Percentiles rank a stretch among this genome's conserved stretches.
phyloP scores from a whole-genome alignment of 108 stramenopile genomes.

The Nannochloropsis oceanica region DNA sequence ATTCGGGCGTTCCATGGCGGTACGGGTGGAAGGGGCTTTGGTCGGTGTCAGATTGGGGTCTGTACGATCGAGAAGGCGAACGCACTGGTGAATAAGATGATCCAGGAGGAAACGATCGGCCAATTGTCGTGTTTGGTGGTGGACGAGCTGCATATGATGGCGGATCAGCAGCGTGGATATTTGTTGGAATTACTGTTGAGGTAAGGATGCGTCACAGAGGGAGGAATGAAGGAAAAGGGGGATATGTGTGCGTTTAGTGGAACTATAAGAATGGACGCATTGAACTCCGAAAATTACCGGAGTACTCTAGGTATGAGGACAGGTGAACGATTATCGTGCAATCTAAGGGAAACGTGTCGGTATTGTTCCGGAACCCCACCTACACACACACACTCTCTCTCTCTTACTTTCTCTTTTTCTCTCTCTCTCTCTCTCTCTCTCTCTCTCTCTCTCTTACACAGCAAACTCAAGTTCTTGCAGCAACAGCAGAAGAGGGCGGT shows the following conservation, averaged over 20 bases:
- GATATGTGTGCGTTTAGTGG: too few species aligned
- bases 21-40: conserved; percentile 3
- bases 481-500: neutral
- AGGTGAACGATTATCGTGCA: too few species aligned
- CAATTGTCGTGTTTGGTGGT: conserved; percentile 27
- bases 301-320: too few species aligned
- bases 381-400: too few species aligned
- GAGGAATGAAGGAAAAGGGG: too few species aligned
- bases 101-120: neutral
- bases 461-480: neutral
- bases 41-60: conserved; percentile 12
- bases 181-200: conserved; percentile 27
- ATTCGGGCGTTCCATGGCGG: conserved; percentile 23
- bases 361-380: too few species aligned
- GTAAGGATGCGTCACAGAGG: neutral
- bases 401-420: too few species aligned
- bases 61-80: conserved; percentile 40
- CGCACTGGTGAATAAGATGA: conserved; percentile 23
- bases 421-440: too few species aligned
- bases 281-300: too few species aligned
- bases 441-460: too few species aligned
- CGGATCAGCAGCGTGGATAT: conserved; percentile 19
- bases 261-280: too few species aligned
- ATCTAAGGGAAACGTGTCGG: too few species aligned
- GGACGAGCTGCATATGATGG: conserved; percentile 35